A percentile compares a stretch with the other conserved stretches of the same genome.
Evolutionary conservation across 768 basidiomycete species (phyloP).

Genomic region (Calocybe cyanea): DNA sequence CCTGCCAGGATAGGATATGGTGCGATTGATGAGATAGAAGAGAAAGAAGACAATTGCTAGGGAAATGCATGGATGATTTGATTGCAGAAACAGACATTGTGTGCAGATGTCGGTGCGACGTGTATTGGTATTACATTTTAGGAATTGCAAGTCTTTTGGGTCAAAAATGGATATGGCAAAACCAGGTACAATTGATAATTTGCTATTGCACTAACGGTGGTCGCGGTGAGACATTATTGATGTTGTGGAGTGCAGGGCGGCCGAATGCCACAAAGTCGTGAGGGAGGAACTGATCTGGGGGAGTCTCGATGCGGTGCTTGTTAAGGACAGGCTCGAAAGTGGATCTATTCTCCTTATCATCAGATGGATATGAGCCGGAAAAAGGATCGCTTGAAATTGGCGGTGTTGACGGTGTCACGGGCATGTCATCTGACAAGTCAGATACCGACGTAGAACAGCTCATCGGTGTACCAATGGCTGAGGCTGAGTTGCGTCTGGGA

Average conservation of each 20-base stretch:
- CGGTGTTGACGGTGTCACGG: slow-evolving; percentile 76
- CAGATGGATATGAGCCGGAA: slow-evolving; percentile 45
- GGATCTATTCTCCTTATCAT: slow-evolving; percentile 80
- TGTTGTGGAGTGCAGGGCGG: slow-evolving; percentile 72
- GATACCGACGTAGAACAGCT: slow-evolving; percentile 72
- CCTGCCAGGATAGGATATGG: slow-evolving; percentile 46
- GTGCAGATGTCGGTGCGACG: slow-evolving; percentile 56
- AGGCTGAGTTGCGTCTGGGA: slow-evolving; percentile 51
- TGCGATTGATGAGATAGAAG: slow-evolving; percentile 33
- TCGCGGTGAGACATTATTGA: slow-evolving; percentile 68
- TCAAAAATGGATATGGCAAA: slow-evolving; percentile 34
- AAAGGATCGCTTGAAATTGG: slow-evolving; percentile 59
- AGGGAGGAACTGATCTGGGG: slow-evolving; percentile 74
- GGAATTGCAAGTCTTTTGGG: slow-evolving; percentile 50
- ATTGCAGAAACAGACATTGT: slow-evolving; percentile 61
- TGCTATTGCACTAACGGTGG: slow-evolving; percentile 58
- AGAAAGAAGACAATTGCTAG: slow-evolving; percentile 56
- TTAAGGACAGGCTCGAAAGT: slow-evolving; percentile 71
- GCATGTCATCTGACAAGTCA: slow-evolving; percentile 80
- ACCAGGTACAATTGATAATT: slow-evolving; percentile 30
- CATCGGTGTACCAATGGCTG: slow-evolving; percentile 67
- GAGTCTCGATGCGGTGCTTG: slow-evolving; percentile 63
- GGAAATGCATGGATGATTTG: slow-evolving; percentile 65
- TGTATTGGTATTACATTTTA: slow-evolving; percentile 86
- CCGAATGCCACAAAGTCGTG: slow-evolving; percentile 80